These are phyloP conservation scores for Aspergillus melleus DNA, from an alignment of 2,329 filamentous ascomycete species.

Conservation along the genomic window DNA sequence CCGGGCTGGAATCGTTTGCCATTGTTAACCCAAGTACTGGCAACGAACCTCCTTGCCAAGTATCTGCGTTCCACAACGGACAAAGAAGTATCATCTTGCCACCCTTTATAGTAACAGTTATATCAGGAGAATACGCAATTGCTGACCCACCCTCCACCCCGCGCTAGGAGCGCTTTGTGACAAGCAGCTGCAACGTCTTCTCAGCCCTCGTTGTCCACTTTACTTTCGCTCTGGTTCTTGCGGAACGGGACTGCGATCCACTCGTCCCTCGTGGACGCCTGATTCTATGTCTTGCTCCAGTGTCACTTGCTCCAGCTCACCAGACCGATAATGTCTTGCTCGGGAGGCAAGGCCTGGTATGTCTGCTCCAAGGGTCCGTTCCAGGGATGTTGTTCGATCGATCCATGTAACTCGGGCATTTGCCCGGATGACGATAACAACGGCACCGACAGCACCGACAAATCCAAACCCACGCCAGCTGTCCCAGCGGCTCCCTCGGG, in stretches of 20 bases:
- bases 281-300: neutral
- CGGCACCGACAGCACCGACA: neutral
- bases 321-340: slow-evolving; percentile 14
- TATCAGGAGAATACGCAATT: neutral
- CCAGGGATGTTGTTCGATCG: slow-evolving; percentile 33
- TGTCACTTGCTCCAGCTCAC: neutral
- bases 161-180: neutral
- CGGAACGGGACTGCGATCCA: neutral
- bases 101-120: neutral
- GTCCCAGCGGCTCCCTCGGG: no score
- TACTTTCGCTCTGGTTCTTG: neutral
- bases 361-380: slow-evolving; percentile 25
- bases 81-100: neutral
- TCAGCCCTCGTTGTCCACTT: neutral
- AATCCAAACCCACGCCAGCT: slow-evolving; percentile 3
- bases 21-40: neutral
- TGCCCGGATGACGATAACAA: slow-evolving; percentile 26
- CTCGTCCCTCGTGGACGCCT: neutral
- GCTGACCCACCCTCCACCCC: neutral
- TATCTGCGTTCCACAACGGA: neutral
- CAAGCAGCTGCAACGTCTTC: neutral
- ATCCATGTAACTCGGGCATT: slow-evolving; percentile 31
- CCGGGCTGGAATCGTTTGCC: neutral
- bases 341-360: slow-evolving; percentile 26
- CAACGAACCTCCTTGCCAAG: neutral